These are phyloP conservation scores for Fusarium miscanthi DNA, from an alignment of 2,329 filamentous ascomycete species.

Conservation along the genomic window DNA sequence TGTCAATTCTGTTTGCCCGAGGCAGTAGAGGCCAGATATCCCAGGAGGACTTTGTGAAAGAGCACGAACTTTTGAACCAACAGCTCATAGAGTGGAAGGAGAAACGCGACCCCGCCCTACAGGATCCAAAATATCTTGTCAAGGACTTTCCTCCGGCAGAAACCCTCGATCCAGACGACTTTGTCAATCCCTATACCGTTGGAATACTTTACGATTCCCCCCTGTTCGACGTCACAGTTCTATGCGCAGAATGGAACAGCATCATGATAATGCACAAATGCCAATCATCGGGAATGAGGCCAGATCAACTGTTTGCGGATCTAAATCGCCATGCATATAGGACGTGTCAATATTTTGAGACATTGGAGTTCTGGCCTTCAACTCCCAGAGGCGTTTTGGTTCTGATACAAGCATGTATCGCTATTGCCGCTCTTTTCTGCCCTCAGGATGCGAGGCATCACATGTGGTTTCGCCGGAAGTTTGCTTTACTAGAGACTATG, in stretches of 20 bases:
- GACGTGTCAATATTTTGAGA: constrained; percentile 83
- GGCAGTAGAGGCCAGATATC: constrained; percentile 72
- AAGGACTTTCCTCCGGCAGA: constrained; percentile 67
- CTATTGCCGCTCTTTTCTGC: constrained; percentile 82
- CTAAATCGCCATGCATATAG: constrained; percentile 72
- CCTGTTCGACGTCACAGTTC: constrained; percentile 78
- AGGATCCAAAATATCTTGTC: constrained; percentile 71
- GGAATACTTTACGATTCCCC: constrained; percentile 77
- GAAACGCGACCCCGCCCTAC: constrained; percentile 70
- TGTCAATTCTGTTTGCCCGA: constrained; percentile 80
- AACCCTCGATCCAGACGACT: constrained; percentile 68
- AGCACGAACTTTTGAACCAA: constrained; percentile 66
- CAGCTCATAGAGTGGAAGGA: constrained; percentile 62
- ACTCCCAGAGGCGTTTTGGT: constrained; percentile 77
- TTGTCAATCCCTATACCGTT: constrained; percentile 78
- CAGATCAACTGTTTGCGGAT: constrained; percentile 62
- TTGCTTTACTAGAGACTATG: constrained; percentile 79
- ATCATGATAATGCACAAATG: constrained; percentile 84
- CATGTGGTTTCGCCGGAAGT: constrained; percentile 83
- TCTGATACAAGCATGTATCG: constrained; percentile 79
- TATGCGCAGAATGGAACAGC: constrained; percentile 81
- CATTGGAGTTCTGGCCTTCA: constrained; percentile 76
- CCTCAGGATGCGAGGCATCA: constrained; percentile 77
- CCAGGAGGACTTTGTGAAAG: constrained; percentile 70
- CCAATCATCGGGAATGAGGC: constrained; percentile 71